A percentile compares a stretch with the other conserved stretches of the same genome.
phyloP scores from a whole-genome alignment of 2,329 filamentous ascomycete genomes.

The Cercospora sesami region DNA sequence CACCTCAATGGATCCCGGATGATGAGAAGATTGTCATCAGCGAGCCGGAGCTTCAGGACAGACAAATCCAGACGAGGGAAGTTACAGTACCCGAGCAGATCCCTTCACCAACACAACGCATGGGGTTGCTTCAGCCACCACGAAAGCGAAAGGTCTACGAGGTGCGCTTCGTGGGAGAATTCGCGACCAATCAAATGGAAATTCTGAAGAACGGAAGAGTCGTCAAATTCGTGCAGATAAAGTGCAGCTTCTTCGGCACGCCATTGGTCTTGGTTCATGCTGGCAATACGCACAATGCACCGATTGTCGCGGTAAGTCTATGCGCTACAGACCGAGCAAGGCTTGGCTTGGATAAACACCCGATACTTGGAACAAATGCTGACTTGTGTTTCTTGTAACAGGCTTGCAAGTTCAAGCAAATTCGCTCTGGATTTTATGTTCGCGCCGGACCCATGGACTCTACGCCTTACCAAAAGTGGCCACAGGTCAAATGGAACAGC shows the following conservation, averaged over 20 bases:
- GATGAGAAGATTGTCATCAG: slow-evolving; percentile 2
- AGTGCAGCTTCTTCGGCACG: slow-evolving; percentile 3
- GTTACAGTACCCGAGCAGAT: background rate
- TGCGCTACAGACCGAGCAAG: background rate
- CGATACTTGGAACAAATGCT: background rate
- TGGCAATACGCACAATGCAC: background rate
- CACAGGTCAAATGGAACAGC: slow-evolving; percentile 1
- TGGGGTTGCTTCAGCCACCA: background rate
- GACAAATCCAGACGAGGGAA: background rate
- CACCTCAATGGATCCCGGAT: slow-evolving; percentile 2
- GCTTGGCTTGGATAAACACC: background rate
- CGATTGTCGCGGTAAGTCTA: background rate
- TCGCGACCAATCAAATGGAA: background rate
- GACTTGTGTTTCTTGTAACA: background rate
- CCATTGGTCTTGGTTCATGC: background rate
- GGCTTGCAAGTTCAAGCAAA: slow-evolving; percentile 7
- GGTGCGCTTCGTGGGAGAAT: background rate
- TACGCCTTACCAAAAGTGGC: slow-evolving; percentile 2
- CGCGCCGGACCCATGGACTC: background rate
- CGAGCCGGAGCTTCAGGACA: background rate
- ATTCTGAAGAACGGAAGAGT: slow-evolving; percentile 1
- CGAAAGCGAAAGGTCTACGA: background rate
- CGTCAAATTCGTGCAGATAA: slow-evolving; percentile 1
- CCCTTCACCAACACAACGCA: background rate
- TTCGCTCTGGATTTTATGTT: background rate